Conservation (phyloP, 768 basidiomycete genomes). For the Hydnum rufescens region DNA sequence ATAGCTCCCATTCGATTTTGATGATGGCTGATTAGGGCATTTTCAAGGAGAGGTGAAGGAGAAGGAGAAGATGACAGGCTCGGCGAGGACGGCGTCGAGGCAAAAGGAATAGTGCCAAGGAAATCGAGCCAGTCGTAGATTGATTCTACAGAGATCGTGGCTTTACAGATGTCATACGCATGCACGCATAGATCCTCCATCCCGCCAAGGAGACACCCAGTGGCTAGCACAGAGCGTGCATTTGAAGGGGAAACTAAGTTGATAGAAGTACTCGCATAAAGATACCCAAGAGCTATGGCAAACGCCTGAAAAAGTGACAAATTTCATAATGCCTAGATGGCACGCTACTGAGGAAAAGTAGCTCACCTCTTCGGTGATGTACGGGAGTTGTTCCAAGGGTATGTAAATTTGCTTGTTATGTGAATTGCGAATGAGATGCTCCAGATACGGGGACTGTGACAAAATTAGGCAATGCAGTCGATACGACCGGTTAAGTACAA, state of each 20-base stretch:
- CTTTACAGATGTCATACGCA: conserved; percentile 58
- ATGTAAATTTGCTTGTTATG: conserved; percentile 47
- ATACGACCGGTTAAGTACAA: conserved; percentile 22
- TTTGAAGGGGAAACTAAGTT: conserved; percentile 53
- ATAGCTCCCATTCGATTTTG: conserved; percentile 25
- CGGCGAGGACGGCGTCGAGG: conserved; percentile 9
- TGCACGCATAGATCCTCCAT: conserved; percentile 71
- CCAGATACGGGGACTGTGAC: conserved; percentile 72
- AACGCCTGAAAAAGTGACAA: conserved; percentile 31
- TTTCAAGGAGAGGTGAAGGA: conserved; percentile 1
- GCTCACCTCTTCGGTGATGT: conserved; percentile 68
- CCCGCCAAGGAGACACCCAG: conserved; percentile 66
- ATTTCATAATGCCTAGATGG: not conserved
- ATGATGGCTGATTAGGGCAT: conserved; percentile 11
- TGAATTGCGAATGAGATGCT: conserved; percentile 71
- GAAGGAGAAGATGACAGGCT: not conserved
- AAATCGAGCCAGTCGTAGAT: conserved; percentile 65
- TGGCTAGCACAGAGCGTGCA: conserved; percentile 68
- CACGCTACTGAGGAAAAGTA: not conserved
- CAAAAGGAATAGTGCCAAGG: conserved; percentile 34
- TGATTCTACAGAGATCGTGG: conserved; percentile 54
- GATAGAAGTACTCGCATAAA: conserved; percentile 55
- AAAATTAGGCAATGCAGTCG: conserved; percentile 70
- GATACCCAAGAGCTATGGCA: conserved; percentile 63
- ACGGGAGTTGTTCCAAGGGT: conserved; percentile 55